Base-by-base conservation (phyloP, 345 rosid species). In the Excoecaria cochinchinensis region DNA sequence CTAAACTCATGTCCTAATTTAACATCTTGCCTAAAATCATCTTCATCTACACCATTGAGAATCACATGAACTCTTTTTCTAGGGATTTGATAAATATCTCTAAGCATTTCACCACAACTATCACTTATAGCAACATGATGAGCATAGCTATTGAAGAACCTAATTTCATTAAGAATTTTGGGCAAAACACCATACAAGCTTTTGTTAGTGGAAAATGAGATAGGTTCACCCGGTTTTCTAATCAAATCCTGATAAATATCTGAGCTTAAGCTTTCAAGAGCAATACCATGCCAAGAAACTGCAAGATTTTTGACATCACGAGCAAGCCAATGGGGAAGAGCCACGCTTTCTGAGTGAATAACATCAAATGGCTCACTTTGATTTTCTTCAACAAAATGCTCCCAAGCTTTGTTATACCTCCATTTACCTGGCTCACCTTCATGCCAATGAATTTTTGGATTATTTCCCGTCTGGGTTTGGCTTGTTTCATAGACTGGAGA, bases 211-310 rank as follows among this genome's bases (percentile, higher is more conserved):
- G 77, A 81, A 19, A 89, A 87, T 4, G 92, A 73, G 48, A 92
- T 81, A 7, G 93, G 89, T 72, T 91, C 96, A 0, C 55, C 76
- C 4, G 90, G 88, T 62, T 87, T 86, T 6, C 97, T 87, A 4
- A 89, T 85, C 65, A 95, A 76, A 71, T 93, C 99, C 73, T 91
- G 97, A 83, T 84, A 91, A 46, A 95, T 85, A 42, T 71, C 87
- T 31, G 99, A 95, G 9, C 90, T 90, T 60, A 95, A 78, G 79
- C 94, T 88, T 87, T 95, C 98, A 0, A 93, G 81, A 1, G 98
- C 99, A 40, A 95, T 95, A 17, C 99, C 98, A 24, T 95, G 98
- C 98, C 98, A 95, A 6, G 99, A 80, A 65, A 90, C 99, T 0
- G 89, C 97, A 4, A 93, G 85, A 81, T 90, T 90, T 2, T 85